phyloP scores from a whole-genome alignment of 2,329 filamentous ascomycete genomes.

The Proliferodiscus dingleyae region DNA sequence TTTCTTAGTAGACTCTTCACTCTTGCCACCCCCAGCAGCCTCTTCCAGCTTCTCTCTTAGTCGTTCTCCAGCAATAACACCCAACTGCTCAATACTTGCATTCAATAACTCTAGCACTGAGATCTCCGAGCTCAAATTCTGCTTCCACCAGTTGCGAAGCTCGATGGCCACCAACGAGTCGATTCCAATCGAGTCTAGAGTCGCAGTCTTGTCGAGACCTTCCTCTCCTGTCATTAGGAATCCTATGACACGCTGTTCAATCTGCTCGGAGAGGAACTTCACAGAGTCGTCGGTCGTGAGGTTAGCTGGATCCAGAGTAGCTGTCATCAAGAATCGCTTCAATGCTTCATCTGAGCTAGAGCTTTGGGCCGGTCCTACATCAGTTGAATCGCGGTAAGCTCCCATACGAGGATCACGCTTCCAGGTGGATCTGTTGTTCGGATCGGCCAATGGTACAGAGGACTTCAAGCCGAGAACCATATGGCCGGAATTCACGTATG shows the following conservation, averaged over 20 bases:
- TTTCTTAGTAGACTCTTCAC: no score
- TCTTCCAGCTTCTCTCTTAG: background rate
- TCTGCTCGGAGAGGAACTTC: background rate
- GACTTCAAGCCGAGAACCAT: background rate
- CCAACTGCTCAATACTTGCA: background rate
- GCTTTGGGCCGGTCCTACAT: background rate
- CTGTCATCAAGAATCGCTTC: background rate
- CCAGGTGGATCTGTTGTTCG: background rate
- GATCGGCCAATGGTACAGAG: background rate
- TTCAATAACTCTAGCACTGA: background rate
- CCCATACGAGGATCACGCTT: background rate
- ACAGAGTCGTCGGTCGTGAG: background rate
- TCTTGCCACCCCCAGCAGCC: background rate
- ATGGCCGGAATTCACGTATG: background rate
- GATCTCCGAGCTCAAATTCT: background rate
- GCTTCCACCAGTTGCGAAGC: slow-evolving; percentile 4
- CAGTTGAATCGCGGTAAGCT: slow-evolving; percentile 4
- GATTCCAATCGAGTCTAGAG: slow-evolving; percentile 3
- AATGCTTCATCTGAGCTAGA: background rate
- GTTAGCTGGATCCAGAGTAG: background rate
- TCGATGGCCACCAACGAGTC: slow-evolving; percentile 11
- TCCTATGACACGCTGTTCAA: background rate
- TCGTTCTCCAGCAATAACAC: background rate
- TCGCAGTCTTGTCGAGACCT: background rate
- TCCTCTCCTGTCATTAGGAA: slow-evolving; percentile 6